Conservation (phyloP, 345 rosid species). For the Schrenkiella parvula region DNA sequence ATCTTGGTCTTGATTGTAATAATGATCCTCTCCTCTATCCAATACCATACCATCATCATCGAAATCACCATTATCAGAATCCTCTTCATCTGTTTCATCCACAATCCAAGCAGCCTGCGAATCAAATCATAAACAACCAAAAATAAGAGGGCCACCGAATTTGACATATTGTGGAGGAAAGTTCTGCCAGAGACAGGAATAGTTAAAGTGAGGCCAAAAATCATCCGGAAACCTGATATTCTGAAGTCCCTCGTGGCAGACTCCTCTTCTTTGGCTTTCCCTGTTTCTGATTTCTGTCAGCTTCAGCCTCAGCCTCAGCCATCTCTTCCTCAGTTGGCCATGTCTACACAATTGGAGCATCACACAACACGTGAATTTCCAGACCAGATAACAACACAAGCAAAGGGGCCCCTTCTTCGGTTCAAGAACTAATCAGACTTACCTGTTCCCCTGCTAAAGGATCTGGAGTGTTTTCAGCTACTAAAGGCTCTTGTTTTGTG, state of each 20-base stretch:
- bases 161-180: not conserved
- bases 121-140: not conserved
- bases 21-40: slow-evolving; percentile 53
- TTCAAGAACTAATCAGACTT: slow-evolving; percentile 8
- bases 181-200: not conserved
- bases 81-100: slow-evolving; percentile 68
- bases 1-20: slow-evolving; percentile 41
- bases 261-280: slow-evolving; percentile 53
- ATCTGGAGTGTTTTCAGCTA: slow-evolving; percentile 79
- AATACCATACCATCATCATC: slow-evolving; percentile 73
- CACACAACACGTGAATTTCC: slow-evolving; percentile 3
- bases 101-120: slow-evolving; percentile 96
- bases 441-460: slow-evolving; percentile 96
- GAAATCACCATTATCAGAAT: slow-evolving; percentile 41
- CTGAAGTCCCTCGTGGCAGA: slow-evolving; percentile 90
- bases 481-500: slow-evolving; percentile 59
- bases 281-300: slow-evolving; percentile 43
- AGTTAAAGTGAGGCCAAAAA: not conserved
- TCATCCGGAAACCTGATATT: slow-evolving; percentile 63
- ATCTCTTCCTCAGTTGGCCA: slow-evolving; percentile 98
- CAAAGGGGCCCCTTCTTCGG: not conserved
- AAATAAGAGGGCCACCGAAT: not conserved
- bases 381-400: slow-evolving; percentile 11
- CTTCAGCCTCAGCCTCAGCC: slow-evolving; percentile 72
- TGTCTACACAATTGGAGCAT: slow-evolving; percentile 50